A percentile compares a stretch with the other conserved stretches of the same genome.
These are phyloP conservation scores for Daldinia grandis DNA, from an alignment of 495 filamentous ascomycete genomes.

Conservation along the genomic window DNA sequence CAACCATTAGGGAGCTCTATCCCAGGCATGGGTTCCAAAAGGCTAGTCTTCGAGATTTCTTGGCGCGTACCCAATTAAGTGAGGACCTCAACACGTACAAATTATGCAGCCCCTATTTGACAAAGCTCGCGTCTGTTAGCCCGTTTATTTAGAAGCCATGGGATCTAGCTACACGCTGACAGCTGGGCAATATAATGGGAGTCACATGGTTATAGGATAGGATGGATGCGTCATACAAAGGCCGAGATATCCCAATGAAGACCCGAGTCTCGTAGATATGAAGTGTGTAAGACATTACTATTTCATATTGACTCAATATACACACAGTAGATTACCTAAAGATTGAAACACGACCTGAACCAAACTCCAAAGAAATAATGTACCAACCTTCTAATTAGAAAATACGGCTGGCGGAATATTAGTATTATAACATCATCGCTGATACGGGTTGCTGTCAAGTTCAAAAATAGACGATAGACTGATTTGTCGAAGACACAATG, in stretches of 20 bases:
- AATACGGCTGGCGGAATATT: neutral
- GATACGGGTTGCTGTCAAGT: neutral
- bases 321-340: neutral
- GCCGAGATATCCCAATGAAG: neutral
- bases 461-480: neutral
- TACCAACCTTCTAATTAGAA: slow-evolving; percentile 27
- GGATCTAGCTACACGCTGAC: neutral
- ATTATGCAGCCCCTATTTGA: neutral
- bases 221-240: neutral
- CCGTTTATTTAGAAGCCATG: neutral
- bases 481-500: neutral
- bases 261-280: neutral
- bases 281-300: neutral
- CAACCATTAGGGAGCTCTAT: neutral
- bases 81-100: neutral
- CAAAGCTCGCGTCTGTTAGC: neutral
- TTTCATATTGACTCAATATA: slow-evolving; percentile 4
- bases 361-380: neutral
- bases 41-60: neutral
- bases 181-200: neutral
- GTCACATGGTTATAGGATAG: neutral
- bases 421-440: neutral
- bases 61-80: neutral
- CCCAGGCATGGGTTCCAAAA: neutral
- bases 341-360: neutral